Conservation (phyloP, 2,329 filamentous ascomycete genomes). For the Talaromyces sp. region DNA sequence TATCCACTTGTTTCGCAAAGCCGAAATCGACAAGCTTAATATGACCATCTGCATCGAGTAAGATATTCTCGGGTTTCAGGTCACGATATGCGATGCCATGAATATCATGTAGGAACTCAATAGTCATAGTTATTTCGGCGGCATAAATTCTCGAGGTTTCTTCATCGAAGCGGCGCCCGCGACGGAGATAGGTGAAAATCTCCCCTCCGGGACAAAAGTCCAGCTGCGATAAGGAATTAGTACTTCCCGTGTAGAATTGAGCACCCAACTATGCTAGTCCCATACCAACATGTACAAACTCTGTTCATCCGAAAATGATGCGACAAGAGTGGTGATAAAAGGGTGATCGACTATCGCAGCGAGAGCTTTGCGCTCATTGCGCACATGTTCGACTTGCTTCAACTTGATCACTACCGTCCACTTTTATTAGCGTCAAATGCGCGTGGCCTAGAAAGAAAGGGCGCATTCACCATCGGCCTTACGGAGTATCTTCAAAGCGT, state of each 20-base stretch:
- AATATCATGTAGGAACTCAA: constrained; percentile 66
- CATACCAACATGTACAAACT: constrained; percentile 58
- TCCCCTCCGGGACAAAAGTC: constrained; percentile 70
- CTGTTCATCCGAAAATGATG: constrained; percentile 66
- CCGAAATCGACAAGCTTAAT: constrained; percentile 69
- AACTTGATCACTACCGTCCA: constrained; percentile 54
- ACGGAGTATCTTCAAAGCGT: constrained; percentile 54
- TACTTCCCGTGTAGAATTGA: neutral
- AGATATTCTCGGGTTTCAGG: constrained; percentile 68
- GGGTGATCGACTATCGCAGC: constrained; percentile 65
- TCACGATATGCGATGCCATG: constrained; percentile 69
- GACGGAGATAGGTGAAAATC: constrained; percentile 66
- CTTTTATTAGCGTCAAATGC: constrained; percentile 8
- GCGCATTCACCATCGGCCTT: constrained; percentile 50
- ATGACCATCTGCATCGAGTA: constrained; percentile 66
- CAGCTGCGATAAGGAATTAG: constrained; percentile 47
- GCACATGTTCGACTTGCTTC: constrained; percentile 70
- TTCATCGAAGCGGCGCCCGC: constrained; percentile 65
- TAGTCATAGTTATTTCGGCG: constrained; percentile 66
- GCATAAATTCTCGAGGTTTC: constrained; percentile 66
- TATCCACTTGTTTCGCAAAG: constrained; percentile 65
- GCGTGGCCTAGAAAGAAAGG: constrained; percentile 3
- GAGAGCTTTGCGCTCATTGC: constrained; percentile 67
- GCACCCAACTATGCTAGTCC: neutral
- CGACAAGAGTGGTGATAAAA: constrained; percentile 67